Percentiles rank a stretch among this genome's conserved stretches.
These are phyloP conservation scores for Apostasia ramifera DNA, from an alignment of 106 monocot genomes.

Conservation along the genomic window DNA sequence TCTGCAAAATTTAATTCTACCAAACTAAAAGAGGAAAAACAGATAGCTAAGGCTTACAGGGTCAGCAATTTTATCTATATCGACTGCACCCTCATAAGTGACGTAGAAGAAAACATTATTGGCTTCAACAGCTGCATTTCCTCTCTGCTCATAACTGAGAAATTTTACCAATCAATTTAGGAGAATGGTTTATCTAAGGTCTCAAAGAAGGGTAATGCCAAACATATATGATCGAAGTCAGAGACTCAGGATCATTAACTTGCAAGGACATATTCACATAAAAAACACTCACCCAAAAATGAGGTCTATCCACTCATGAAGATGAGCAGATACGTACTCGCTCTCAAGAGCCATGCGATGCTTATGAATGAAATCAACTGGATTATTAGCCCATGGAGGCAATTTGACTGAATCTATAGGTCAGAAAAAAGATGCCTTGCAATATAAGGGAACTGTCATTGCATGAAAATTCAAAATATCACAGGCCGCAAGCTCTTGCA, in stretches of 20 bases:
- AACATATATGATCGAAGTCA: no score
- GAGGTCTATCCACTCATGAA: slow-evolving; percentile 99
- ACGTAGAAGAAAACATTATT: slow-evolving; percentile 93
- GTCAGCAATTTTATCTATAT: slow-evolving; percentile 91
- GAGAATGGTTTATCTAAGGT: background rate
- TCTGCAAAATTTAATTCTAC: background rate
- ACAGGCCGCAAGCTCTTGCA: no score
- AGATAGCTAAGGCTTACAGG: slow-evolving; percentile 44
- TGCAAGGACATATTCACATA: background rate
- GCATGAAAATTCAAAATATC: background rate
- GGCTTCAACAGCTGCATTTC: slow-evolving; percentile 79
- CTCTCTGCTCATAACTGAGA: slow-evolving; percentile 87
- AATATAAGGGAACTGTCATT: background rate
- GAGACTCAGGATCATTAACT: background rate
- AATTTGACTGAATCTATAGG: slow-evolving; percentile 80
- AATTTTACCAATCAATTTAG: background rate
- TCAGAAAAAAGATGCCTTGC: background rate
- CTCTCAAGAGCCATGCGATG: slow-evolving; percentile 97
- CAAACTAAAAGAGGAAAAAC: slow-evolving; percentile 1
- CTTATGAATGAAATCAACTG: slow-evolving; percentile 96
- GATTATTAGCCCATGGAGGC: slow-evolving; percentile 84
- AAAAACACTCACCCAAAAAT: slow-evolving; percentile 77
- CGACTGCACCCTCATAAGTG: slow-evolving; percentile 94
- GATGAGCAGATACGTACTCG: slow-evolving; percentile 91
- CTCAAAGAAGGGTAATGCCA: no score